phyloP scores from a whole-genome alignment of 2,329 filamentous ascomycete species.

The Fusarium stilboides region DNA sequence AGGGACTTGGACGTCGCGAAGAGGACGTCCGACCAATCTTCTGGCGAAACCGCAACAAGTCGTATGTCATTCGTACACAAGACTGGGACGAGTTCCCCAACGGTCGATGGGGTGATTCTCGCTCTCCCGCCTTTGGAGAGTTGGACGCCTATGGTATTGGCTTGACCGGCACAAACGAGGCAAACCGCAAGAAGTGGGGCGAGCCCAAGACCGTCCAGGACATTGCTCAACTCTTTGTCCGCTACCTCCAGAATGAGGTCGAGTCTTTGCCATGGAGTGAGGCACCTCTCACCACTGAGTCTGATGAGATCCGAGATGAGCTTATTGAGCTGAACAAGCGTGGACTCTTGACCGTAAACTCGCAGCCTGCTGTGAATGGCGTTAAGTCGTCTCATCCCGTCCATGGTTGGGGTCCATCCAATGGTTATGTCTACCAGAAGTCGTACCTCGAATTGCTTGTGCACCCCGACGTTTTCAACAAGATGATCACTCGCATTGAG shows the following conservation, averaged over 20 bases:
- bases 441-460: constrained; percentile 95
- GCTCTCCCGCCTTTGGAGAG: constrained; percentile 96
- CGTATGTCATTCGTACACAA: constrained; percentile 94
- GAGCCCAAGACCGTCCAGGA: constrained; percentile 85
- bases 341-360: constrained; percentile 95
- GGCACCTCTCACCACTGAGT: constrained; percentile 85
- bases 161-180: constrained; percentile 93
- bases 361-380: constrained; percentile 93
- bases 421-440: constrained; percentile 99
- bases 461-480: constrained; percentile 82
- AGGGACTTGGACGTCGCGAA: constrained; percentile 87
- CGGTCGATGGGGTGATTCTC: constrained; percentile 97
- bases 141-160: constrained; percentile 95
- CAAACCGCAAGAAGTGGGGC: constrained; percentile 96
- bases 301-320: constrained; percentile 81
- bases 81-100: constrained; percentile 99
- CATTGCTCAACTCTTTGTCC: constrained; percentile 85
- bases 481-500: constrained; percentile 84
- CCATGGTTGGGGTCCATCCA: constrained; percentile 94
- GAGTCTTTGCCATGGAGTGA: constrained; percentile 95
- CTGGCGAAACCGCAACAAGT: constrained; percentile 97
- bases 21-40: constrained; percentile 99
- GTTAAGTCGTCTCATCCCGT: constrained; percentile 88
- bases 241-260: constrained; percentile 85
- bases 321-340: constrained; percentile 87